phyloP scores from a whole-genome alignment of 345 rosid species.

The Brassica carinata region DNA sequence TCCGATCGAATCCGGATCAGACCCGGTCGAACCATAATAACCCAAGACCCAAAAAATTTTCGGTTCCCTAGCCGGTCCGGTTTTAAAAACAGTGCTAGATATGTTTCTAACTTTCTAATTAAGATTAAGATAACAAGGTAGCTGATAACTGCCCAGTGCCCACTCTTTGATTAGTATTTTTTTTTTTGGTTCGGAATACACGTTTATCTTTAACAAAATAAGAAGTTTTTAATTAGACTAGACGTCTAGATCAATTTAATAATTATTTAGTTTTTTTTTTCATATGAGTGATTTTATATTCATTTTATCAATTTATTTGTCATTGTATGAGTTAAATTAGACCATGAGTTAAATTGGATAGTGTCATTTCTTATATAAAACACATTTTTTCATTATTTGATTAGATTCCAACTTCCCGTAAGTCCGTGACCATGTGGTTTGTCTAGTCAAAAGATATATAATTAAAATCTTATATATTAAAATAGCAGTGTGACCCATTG shows the following conservation, averaged over 20 bases:
- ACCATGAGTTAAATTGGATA: not conserved
- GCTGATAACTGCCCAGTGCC: not conserved
- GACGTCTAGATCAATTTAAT: not conserved
- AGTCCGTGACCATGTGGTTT: not conserved
- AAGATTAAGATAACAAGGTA: not conserved
- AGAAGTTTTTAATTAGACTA: no score
- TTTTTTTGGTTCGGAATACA: not conserved
- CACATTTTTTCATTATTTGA: not conserved
- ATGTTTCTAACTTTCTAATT: not conserved
- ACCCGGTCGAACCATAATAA: no score
- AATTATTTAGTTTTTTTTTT: not conserved
- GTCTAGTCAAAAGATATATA: not conserved
- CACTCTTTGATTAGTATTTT: not conserved
- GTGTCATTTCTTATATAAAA: not conserved
- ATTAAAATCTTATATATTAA: no score
- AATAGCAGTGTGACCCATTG: no score
- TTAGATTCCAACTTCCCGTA: not conserved
- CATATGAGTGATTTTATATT: not conserved
- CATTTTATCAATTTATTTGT: not conserved
- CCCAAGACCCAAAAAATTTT: no score
- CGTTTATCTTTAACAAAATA: not conserved
- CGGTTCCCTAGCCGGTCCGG: no score
- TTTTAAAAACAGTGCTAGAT: no score
- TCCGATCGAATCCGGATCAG: no score
- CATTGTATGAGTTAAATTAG: not conserved